A percentile compares a stretch with the other conserved stretches of the same genome.
Conservation (phyloP, 805 yeast species). For the Candida nonsorbophila region DNA sequence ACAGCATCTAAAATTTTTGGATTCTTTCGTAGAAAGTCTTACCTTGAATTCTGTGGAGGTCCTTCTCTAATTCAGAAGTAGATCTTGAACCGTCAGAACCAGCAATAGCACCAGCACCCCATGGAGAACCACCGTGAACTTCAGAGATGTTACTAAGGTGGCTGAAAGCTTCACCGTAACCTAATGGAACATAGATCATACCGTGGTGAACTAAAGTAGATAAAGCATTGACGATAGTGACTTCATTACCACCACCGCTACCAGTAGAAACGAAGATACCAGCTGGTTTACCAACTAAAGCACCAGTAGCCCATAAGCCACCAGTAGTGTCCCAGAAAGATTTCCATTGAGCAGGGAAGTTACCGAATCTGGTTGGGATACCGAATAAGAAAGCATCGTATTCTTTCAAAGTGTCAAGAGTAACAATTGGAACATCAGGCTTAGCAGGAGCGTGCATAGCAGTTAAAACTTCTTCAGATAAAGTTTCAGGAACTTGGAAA, state of each 20-base stretch:
- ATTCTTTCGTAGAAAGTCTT: conserved; percentile 33
- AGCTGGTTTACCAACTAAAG: conserved; percentile 64
- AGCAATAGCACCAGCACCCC: conserved; percentile 82
- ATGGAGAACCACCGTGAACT: conserved; percentile 75
- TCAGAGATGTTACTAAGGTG: conserved; percentile 48
- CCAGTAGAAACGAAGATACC: conserved; percentile 71
- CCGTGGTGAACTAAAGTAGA: conserved; percentile 77
- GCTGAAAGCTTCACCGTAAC: conserved; percentile 30
- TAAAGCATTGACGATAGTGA: conserved; percentile 56
- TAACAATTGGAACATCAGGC: conserved; percentile 50
- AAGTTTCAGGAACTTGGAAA: conserved; percentile 71
- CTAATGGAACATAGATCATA: conserved; percentile 70
- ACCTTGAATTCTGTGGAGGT: conserved; percentile 64
- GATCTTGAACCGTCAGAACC: conserved; percentile 66
- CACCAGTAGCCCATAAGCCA: conserved; percentile 70
- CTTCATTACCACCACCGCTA: conserved; percentile 80
- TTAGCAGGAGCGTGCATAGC: conserved; percentile 55
- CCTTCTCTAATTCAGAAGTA: conserved; percentile 57
- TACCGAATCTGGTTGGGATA: conserved; percentile 79
- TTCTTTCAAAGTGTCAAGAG: conserved; percentile 47
- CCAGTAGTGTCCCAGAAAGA: conserved; percentile 76
- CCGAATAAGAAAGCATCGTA: conserved; percentile 84
- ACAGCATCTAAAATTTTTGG: conserved; percentile 2
- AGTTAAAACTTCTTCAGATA: conserved; percentile 50
- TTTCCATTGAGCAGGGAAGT: conserved; percentile 68